These are phyloP conservation scores for Dictyostelium brefeldianum DNA, from an alignment of 78 protist genomes.

Conservation along the genomic window DNA sequence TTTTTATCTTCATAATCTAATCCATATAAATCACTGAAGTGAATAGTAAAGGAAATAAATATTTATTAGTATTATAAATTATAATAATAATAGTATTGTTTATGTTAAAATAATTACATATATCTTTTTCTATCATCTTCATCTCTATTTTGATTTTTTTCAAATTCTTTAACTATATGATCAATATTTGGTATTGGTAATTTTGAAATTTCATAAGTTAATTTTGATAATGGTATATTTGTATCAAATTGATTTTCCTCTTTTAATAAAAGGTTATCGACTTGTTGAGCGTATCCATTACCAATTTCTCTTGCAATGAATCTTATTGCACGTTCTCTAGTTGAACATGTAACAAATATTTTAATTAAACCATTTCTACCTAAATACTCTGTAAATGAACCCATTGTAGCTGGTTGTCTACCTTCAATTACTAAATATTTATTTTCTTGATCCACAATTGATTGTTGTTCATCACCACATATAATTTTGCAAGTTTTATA, in stretches of 20 bases:
- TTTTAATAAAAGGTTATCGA: not conserved
- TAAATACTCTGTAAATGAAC: not conserved
- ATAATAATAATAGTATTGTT: not conserved
- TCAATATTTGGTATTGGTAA: conserved; percentile 33
- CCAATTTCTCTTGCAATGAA: conserved; percentile 59
- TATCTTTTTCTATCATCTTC: conserved; percentile 68
- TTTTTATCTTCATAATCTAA: conserved; percentile 45
- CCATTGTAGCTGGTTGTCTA: conserved; percentile 66
- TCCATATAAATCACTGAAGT: conserved; percentile 28
- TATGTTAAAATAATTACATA: conserved; percentile 37
- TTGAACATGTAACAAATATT: conserved; percentile 40
- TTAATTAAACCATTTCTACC: conserved; percentile 11
- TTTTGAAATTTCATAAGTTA: conserved; percentile 32
- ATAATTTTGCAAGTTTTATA: conserved; percentile 43
- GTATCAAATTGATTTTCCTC: not conserved
- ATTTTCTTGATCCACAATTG: no score
- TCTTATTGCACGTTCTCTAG: conserved; percentile 42
- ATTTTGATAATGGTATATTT: conserved; percentile 4
- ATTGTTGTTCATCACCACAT: not conserved
- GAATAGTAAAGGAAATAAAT: not conserved
- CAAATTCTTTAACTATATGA: conserved; percentile 1
- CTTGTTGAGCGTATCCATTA: not conserved
- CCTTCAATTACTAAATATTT: conserved; percentile 60
- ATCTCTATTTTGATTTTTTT: conserved; percentile 72
- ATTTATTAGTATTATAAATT: not conserved